Base-by-base conservation (phyloP, 208 protist genomes). In the Naegleria gruberi region DNA sequence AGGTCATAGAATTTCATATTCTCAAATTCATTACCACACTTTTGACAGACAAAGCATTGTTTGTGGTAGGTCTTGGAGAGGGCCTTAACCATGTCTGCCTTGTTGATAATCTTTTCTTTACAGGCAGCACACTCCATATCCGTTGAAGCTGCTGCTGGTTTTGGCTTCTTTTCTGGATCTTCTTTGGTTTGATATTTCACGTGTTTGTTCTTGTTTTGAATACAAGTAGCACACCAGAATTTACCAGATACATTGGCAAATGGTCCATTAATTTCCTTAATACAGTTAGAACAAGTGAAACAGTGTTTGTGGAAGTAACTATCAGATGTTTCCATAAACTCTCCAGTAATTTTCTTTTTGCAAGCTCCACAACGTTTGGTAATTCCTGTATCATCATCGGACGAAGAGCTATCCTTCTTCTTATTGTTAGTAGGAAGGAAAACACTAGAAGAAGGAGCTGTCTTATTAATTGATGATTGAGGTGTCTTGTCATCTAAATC, bases 1-100 rank as follows among this genome's bases (percentile, higher is more conserved):
- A 87, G 44, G 10, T 46, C 26, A 55, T 55, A 87, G 43, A 87
- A 87, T 41, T 87, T 87, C 43, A 55, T 87, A 55, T 87, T 55
- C 43, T 42, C 83, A 55, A 87, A 87, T 41, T 47, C 43, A 55
- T n/a, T 41, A 40, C 26, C 44, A 55, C 83, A 87, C 55, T 51
- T 87, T 10, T 41, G 26, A 40, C 83, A 87, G 7, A 41, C 6
- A 23, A 87, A 87, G 43, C 83, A 87, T 26, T 47, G 7, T 55
- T 87, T 87, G 43, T 87, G 83, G 30, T 40, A 87, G n/a, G 12
- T 6, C 7, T 55, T 46, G 6, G 26, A 15, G 0, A 87, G 42
- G 26, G 43, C 41, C n/a, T 55, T 87, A 0, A 87, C 41, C 42
- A 42, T 55, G 4, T 87, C 83, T 30, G 43, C 42, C 44, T 87